Conservation (phyloP, 2,329 filamentous ascomycete genomes). For the Domatiomyces globalis region DNA sequence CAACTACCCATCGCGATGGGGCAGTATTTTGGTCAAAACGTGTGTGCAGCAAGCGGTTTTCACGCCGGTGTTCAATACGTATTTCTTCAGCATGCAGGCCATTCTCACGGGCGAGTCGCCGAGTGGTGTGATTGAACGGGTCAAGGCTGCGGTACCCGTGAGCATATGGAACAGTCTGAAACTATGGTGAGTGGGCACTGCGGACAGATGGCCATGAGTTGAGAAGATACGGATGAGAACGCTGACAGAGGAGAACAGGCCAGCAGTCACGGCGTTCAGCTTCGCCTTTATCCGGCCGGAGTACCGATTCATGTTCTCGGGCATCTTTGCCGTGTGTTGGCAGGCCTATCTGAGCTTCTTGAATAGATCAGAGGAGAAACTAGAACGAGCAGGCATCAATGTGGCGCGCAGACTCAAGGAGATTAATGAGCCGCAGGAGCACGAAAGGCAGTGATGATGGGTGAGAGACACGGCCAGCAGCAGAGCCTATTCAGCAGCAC, state of each 20-base stretch:
- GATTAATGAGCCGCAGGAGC: not conserved
- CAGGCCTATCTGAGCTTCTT: slow-evolving; percentile 68
- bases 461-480: slow-evolving; percentile 2
- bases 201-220: not conserved
- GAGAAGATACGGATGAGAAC: not conserved
- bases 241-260: slow-evolving; percentile 22
- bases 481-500: not conserved
- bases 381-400: slow-evolving; percentile 4
- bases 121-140: slow-evolving; percentile 51
- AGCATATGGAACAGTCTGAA: slow-evolving; percentile 69
- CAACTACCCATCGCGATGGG: slow-evolving; percentile 61
- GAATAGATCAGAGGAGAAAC: slow-evolving; percentile 17
- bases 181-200: slow-evolving; percentile 44
- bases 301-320: slow-evolving; percentile 67
- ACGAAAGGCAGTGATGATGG: slow-evolving; percentile 3
- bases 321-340: slow-evolving; percentile 72
- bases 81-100: slow-evolving; percentile 56
- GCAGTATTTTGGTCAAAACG: slow-evolving; percentile 65
- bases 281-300: slow-evolving; percentile 72
- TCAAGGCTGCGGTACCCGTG: slow-evolving; percentile 60
- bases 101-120: slow-evolving; percentile 55
- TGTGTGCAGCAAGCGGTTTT: slow-evolving; percentile 65
- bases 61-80: slow-evolving; percentile 64
- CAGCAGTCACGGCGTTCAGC: slow-evolving; percentile 68
- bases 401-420: not conserved